Percentiles rank a stretch among this genome's conserved stretches.
Evolutionary conservation across 345 rosid species (phyloP).

Genomic region (Leavenworthia alabamica): DNA sequence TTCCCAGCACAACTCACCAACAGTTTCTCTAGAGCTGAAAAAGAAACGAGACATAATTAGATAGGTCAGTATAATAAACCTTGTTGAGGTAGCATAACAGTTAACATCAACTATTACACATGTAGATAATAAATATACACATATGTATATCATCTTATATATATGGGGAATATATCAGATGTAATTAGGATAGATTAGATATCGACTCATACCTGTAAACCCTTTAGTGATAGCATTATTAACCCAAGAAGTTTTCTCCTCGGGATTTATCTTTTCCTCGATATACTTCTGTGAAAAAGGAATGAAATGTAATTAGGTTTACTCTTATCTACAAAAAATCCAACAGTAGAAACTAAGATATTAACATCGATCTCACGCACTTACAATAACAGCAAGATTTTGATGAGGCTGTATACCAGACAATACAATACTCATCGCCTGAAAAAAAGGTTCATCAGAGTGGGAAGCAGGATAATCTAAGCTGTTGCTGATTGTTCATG

Average conservation of each 20-base stretch:
- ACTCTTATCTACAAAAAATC: neutral
- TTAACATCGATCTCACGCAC: slow-evolving; percentile 6
- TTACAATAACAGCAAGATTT: slow-evolving; percentile 54
- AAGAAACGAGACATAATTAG: slow-evolving; percentile 7
- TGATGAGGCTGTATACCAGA: slow-evolving; percentile 81
- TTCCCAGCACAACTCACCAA: slow-evolving; percentile 54
- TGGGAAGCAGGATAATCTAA: neutral
- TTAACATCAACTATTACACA: neutral
- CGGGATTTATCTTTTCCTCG: slow-evolving; percentile 45
- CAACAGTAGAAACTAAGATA: neutral
- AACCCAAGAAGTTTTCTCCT: slow-evolving; percentile 48
- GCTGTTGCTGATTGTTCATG: neutral
- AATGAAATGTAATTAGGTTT: neutral
- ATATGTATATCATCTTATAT: too few relatives aligned
- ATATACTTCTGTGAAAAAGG: slow-evolving; percentile 40
- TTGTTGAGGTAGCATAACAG: neutral
- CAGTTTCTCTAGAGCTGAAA: slow-evolving; percentile 67
- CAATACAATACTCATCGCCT: slow-evolving; percentile 72
- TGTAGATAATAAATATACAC: too few relatives aligned
- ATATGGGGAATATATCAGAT: too few relatives aligned
- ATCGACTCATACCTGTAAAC: slow-evolving; percentile 51
- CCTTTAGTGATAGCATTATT: slow-evolving; percentile 55
- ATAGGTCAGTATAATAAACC: neutral
- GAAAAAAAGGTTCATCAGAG: neutral
- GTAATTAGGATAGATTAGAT: neutral